These are phyloP conservation scores for Didymellaceae sp. DNA, from an alignment of 2,329 filamentous ascomycete genomes.

Conservation along the genomic window DNA sequence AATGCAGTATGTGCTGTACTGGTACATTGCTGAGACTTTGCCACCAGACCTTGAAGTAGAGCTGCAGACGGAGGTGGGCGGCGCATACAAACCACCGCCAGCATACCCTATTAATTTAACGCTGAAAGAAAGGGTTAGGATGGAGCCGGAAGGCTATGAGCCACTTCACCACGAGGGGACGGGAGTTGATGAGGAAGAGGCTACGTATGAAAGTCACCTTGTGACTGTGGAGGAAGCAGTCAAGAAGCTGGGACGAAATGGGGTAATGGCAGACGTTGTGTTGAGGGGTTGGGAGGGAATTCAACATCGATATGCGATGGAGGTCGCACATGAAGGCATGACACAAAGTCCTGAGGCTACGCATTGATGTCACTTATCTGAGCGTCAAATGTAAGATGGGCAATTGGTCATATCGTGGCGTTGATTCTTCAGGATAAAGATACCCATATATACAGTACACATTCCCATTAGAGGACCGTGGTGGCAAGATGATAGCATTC, in stretches of 20 bases:
- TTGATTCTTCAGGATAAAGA: constrained; percentile 4
- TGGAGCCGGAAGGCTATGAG: constrained; percentile 53
- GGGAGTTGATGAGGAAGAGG: constrained; percentile 57
- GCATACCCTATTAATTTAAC: constrained; percentile 46
- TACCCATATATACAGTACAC: constrained; percentile 18
- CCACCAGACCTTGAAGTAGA: constrained; percentile 46
- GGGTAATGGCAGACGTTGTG: constrained; percentile 56
- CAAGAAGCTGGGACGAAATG: constrained; percentile 46
- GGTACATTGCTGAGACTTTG: constrained; percentile 57
- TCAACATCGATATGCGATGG: constrained; percentile 40
- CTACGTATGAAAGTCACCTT: constrained; percentile 52
- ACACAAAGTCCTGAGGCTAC: constrained; percentile 30
- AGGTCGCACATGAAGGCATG: constrained; percentile 24
- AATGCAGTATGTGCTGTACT: constrained; percentile 55
- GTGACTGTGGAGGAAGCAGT: constrained; percentile 54
- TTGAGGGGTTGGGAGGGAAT: constrained; percentile 54
- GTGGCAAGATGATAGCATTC: constrained; percentile 28
- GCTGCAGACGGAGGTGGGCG: constrained; percentile 28
- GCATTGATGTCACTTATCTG: background rate
- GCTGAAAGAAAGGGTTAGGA: constrained; percentile 46
- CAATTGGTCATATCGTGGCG: constrained; percentile 1
- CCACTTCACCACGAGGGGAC: constrained; percentile 55
- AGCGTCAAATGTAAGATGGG: background rate
- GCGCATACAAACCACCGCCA: constrained; percentile 48
- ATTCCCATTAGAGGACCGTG: constrained; percentile 8